These are phyloP conservation scores for Aspergillus homomorphus DNA, from an alignment of 495 filamentous ascomycete species.

Conservation along the genomic window DNA sequence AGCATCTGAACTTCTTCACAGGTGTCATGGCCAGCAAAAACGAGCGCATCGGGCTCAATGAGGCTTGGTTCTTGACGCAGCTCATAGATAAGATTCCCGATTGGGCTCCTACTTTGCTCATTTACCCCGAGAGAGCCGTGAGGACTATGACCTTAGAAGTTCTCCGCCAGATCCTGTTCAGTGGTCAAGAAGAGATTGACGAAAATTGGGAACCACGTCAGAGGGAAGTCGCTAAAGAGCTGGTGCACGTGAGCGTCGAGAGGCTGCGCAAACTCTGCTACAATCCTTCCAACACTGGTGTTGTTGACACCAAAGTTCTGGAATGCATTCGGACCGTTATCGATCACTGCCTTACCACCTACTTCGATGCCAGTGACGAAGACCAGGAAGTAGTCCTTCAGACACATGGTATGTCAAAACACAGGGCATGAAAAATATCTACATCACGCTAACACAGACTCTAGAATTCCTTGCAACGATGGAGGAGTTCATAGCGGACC, in stretches of 20 bases:
- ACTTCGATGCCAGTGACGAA: conserved; percentile 42
- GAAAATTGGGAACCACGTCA: conserved; percentile 28
- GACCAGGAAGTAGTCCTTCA: conserved; percentile 34
- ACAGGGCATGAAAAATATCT: not conserved
- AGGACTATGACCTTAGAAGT: conserved; percentile 53
- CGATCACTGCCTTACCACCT: conserved; percentile 39
- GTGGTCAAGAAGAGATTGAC: conserved; percentile 27
- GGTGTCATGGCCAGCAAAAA: conserved; percentile 39
- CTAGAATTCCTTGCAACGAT: conserved; percentile 32
- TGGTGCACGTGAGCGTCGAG: conserved; percentile 36
- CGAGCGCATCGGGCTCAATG: conserved; percentile 32
- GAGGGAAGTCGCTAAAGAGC: conserved; percentile 29
- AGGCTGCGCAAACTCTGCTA: conserved; percentile 33
- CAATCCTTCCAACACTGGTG: conserved; percentile 18
- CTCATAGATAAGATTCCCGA: conserved; percentile 54
- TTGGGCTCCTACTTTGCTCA: conserved; percentile 68
- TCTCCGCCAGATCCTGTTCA: conserved; percentile 56
- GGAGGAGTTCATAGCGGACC: conserved; percentile 35
- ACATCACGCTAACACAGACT: conserved; percentile 1
- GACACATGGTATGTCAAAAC: conserved; percentile 35
- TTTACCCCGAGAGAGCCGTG: conserved; percentile 56
- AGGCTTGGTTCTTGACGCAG: conserved; percentile 36
- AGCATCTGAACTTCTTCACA: conserved; percentile 59
- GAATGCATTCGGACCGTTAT: conserved; percentile 39
- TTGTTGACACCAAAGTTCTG: conserved; percentile 40